A percentile compares a stretch with the other conserved stretches of the same genome.
Conservation (phyloP, 768 basidiomycete genomes). For the Calocera cornea region DNA sequence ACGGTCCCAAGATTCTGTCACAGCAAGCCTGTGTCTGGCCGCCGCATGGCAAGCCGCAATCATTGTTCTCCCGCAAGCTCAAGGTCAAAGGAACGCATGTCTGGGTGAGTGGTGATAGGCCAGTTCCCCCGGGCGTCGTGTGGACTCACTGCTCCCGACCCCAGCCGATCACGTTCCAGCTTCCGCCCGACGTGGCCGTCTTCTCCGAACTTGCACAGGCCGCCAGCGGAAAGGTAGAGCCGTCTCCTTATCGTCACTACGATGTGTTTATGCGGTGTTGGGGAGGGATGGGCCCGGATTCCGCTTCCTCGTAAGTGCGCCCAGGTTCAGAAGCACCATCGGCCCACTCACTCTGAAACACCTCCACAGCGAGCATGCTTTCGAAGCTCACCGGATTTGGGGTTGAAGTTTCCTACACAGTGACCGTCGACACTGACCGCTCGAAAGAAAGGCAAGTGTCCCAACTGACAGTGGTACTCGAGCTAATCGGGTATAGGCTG, state of each 20-base stretch:
- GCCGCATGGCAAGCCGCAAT: not conserved
- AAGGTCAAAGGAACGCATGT: not conserved
- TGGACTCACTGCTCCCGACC: not conserved
- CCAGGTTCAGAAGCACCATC: not conserved
- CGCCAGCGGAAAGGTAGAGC: not conserved
- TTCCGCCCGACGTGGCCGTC: not conserved
- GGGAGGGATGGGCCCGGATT: not conserved
- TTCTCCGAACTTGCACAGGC: not conserved
- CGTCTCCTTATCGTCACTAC: not conserved
- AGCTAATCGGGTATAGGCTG: not conserved
- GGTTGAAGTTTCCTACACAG: not conserved
- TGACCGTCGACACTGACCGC: not conserved
- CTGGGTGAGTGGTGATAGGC: not conserved
- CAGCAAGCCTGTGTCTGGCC: not conserved
- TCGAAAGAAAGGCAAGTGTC: not conserved
- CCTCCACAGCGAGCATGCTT: not conserved
- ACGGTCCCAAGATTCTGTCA: not conserved
- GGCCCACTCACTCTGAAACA: not conserved
- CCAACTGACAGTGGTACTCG: not conserved
- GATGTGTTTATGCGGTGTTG: not conserved
- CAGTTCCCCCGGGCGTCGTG: not conserved
- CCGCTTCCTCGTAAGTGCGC: not conserved
- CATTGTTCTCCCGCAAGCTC: not conserved
- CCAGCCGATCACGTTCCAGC: not conserved
- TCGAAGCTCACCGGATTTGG: not conserved